Conservation (phyloP, 1,284 basidiomycete genomes). For the Ganoderma sinense region DNA sequence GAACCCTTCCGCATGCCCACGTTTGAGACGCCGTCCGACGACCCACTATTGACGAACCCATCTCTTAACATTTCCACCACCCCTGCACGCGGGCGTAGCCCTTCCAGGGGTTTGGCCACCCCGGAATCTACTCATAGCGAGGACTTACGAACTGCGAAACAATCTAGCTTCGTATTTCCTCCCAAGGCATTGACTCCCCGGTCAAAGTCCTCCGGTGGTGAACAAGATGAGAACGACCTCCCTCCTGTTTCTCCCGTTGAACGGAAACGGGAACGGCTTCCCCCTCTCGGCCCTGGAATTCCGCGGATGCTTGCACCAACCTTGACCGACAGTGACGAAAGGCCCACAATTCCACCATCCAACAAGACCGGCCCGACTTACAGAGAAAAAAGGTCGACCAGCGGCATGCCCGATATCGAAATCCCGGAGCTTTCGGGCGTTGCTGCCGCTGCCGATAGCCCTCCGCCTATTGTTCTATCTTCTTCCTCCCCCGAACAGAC, state of each 20-base stretch:
- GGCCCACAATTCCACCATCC: neutral
- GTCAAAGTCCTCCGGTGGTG: conserved; percentile 36
- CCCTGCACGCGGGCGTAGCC: conserved; percentile 36
- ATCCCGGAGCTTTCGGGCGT: conserved; percentile 39
- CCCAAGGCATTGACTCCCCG: conserved; percentile 45
- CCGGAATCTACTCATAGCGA: conserved; percentile 36
- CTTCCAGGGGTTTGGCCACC: conserved; percentile 28
- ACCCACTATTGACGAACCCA: conserved; percentile 33
- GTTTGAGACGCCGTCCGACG: conserved; percentile 31
- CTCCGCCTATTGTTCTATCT: conserved; percentile 34
- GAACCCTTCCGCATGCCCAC: conserved; percentile 54
- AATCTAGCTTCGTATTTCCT: conserved; percentile 64
- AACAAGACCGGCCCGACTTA: conserved; percentile 35
- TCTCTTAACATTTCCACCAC: conserved; percentile 38
- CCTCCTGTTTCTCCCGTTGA: conserved; percentile 24
- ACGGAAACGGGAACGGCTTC: conserved; percentile 33
- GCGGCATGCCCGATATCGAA: conserved; percentile 50
- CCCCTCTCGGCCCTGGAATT: conserved; percentile 41
- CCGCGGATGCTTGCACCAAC: conserved; percentile 29
- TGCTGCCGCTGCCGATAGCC: conserved; percentile 20
- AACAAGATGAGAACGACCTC: conserved; percentile 37
- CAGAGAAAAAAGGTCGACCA: conserved; percentile 48
- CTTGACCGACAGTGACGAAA: conserved; percentile 10
- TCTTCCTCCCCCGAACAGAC: conserved; percentile 38
- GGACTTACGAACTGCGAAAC: conserved; percentile 54